Evolutionary conservation across 1,139 yeast genomes (phyloP).

Genomic region (Arxiozyma heterogenica): DNA sequence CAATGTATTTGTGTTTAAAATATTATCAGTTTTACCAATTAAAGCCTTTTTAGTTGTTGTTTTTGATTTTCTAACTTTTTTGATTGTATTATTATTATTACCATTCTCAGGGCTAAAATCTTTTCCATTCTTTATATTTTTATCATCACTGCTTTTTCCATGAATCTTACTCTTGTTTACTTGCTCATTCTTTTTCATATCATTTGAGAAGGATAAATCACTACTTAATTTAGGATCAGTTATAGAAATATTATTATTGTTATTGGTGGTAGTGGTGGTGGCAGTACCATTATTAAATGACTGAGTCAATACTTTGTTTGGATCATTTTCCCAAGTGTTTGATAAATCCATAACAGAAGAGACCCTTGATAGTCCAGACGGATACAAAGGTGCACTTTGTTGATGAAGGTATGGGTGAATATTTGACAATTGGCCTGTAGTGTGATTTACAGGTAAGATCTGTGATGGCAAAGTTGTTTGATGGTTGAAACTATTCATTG

Average conservation of each 20-base stretch:
- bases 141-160: neutral
- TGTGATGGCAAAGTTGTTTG: neutral
- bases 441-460: neutral
- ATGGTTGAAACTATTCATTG: neutral
- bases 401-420: conserved; percentile 1
- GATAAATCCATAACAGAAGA: conserved; percentile 5
- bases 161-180: neutral
- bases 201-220: neutral
- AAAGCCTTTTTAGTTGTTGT: neutral
- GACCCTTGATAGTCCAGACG: conserved; percentile 6
- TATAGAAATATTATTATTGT: neutral
- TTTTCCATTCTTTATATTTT: neutral
- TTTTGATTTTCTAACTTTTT: neutral
- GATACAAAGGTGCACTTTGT: conserved; percentile 2
- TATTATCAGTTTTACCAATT: neutral
- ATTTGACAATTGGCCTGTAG: neutral
- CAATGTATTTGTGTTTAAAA: neutral
- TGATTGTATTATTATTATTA: neutral
- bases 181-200: neutral
- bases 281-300: neutral
- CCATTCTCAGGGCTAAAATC: neutral
- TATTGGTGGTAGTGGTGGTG: neutral
- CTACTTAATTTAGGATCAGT: neutral
- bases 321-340: conserved; percentile 1
- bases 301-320: neutral